Conservation (phyloP, 2,329 filamentous ascomycete genomes). For the Alternaria triticimaculans region DNA sequence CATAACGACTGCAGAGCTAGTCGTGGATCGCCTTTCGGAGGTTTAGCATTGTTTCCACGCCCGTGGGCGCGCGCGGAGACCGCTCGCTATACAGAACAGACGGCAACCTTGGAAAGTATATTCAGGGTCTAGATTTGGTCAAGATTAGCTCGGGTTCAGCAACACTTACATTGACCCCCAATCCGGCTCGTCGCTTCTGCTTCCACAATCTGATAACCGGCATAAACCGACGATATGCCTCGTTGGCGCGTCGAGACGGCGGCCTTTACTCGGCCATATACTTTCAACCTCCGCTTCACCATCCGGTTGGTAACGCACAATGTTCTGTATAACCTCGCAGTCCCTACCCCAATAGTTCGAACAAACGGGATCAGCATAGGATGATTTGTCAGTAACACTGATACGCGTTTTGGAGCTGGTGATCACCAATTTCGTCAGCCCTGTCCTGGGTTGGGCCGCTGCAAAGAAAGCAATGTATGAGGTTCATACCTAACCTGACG, state of each 20-base stretch:
- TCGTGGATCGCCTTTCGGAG: slow-evolving; percentile 11
- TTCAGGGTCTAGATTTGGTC: not conserved
- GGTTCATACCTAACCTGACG: not conserved
- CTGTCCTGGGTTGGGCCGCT: not conserved
- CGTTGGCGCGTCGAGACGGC: not conserved
- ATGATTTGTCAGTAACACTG: not conserved
- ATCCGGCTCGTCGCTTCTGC: not conserved
- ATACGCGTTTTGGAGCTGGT: not conserved
- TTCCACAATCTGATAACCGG: not conserved
- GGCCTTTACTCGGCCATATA: not conserved
- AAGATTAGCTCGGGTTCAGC: not conserved
- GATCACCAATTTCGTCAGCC: not conserved
- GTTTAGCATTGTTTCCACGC: slow-evolving; percentile 6
- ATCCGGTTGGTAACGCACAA: not conserved
- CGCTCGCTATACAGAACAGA: not conserved
- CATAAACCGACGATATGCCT: not conserved
- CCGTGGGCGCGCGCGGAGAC: slow-evolving; percentile 1
- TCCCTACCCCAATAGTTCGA: not conserved
- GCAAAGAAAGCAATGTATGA: not conserved
- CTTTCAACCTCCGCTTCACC: slow-evolving; percentile 1
- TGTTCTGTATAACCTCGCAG: not conserved
- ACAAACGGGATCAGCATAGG: not conserved
- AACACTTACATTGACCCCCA: not conserved
- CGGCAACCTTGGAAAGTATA: not conserved
- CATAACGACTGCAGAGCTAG: slow-evolving; percentile 12